These are phyloP conservation scores for Orbilia blumenaviensis DNA, from an alignment of 2,329 filamentous ascomycete species.

Conservation along the genomic window DNA sequence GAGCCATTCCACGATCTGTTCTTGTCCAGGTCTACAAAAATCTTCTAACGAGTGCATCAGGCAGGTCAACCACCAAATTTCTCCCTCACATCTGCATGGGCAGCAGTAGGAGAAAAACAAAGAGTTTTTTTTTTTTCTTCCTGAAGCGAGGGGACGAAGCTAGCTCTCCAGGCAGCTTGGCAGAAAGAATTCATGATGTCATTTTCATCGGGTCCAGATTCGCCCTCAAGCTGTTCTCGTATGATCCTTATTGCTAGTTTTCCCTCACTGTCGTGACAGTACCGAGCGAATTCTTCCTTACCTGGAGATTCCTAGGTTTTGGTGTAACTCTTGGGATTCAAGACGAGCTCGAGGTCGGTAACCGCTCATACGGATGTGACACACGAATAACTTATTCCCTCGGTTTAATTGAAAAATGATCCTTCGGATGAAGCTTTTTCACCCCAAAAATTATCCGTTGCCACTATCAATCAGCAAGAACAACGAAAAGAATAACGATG, in stretches of 20 bases:
- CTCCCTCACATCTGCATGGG: background rate
- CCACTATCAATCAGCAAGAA: conserved; percentile 10
- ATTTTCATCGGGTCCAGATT: conserved; percentile 2
- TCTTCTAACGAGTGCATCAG: background rate
- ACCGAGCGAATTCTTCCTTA: background rate
- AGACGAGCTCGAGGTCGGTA: background rate
- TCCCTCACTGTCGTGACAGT: background rate
- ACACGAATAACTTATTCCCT: background rate
- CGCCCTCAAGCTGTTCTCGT: background rate
- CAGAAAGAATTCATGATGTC: conserved; percentile 24
- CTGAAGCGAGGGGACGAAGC: background rate
- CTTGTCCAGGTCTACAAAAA: background rate
- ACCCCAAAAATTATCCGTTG: background rate
- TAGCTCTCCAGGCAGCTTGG: background rate
- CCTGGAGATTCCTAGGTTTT: background rate
- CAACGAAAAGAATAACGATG: background rate
- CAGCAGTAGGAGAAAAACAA: background rate
- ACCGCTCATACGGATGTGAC: background rate
- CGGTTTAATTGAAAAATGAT: conserved; percentile 1
- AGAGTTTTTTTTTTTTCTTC: background rate
- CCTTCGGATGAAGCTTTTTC: conserved; percentile 13
- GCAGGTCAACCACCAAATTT: conserved; percentile 9
- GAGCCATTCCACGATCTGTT: conserved; percentile 1
- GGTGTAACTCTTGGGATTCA: background rate
- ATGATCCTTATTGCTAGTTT: background rate